phyloP scores from a whole-genome alignment of 225 moss, liverwort and hornwort genomes.

The Sphagnum tenellum region DNA sequence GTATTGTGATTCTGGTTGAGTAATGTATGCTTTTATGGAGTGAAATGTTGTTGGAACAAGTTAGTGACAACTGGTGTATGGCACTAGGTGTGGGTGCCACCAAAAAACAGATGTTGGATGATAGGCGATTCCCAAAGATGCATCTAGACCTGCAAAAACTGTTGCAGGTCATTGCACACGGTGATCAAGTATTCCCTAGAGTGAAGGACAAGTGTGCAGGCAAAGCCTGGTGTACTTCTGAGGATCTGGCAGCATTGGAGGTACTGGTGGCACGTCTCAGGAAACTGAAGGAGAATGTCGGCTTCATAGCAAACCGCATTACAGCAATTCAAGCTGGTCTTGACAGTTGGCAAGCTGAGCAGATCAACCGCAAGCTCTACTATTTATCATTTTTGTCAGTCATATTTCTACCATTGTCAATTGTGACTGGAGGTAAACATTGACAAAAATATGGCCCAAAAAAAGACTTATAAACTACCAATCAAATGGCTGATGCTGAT shows the following conservation, averaged over 20 bases:
- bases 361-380: slow-evolving; percentile 96
- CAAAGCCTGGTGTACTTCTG: slow-evolving; percentile 60
- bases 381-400: slow-evolving; percentile 86
- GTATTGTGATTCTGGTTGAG: too few species aligned
- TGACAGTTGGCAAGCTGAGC: slow-evolving; percentile 91
- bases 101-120: slow-evolving; percentile 88
- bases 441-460: not conserved
- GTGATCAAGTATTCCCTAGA: slow-evolving; percentile 81
- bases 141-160: slow-evolving; percentile 78
- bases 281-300: slow-evolving; percentile 87
- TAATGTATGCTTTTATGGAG: too few species aligned
- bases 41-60: too few species aligned
- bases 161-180: slow-evolving; percentile 80
- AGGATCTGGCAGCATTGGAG: slow-evolving; percentile 64
- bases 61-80: not conserved
- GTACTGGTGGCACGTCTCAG: slow-evolving; percentile 62
- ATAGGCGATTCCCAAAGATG: slow-evolving; percentile 89
- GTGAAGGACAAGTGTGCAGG: slow-evolving; percentile 77
- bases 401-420: slow-evolving; percentile 81
- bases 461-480: too few species aligned
- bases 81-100: slow-evolving; percentile 57
- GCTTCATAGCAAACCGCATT: slow-evolving; percentile 77
- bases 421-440: slow-evolving; percentile 75
- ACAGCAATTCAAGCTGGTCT: slow-evolving; percentile 90
- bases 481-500: too few species aligned